Percentiles rank a stretch among this genome's conserved stretches.
phyloP scores from a whole-genome alignment of 805 yeast species.

The Candida dendrica region DNA sequence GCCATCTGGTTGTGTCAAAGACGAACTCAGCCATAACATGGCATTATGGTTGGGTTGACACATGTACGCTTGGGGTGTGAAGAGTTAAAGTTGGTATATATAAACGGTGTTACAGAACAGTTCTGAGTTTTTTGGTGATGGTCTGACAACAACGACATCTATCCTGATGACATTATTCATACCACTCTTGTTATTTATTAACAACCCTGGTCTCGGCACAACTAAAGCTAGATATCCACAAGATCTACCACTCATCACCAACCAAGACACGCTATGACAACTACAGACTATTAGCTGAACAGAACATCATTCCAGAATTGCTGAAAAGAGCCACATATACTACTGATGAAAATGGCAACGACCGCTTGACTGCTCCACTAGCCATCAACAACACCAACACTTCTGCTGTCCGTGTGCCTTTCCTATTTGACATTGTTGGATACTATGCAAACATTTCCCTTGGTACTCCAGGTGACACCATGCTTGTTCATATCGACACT shows the following conservation, averaged over 20 bases:
- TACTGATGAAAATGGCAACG: neutral
- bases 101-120: too few species aligned
- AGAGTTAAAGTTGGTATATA: too few species aligned
- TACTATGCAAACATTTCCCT: conserved; percentile 22
- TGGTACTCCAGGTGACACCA: conserved; percentile 20
- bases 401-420: neutral
- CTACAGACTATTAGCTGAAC: neutral
- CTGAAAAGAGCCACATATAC: neutral
- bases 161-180: too few species aligned
- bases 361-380: neutral
- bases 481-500: conserved; percentile 21
- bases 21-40: too few species aligned
- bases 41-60: too few species aligned
- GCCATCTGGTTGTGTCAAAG: too few species aligned
- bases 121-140: too few species aligned
- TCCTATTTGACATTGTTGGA: conserved; percentile 6
- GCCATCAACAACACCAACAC: neutral
- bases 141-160: too few species aligned
- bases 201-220: neutral
- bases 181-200: too few species aligned
- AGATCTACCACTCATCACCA: neutral
- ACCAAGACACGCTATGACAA: neutral
- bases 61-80: too few species aligned
- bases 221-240: neutral
- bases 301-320: neutral